These are phyloP conservation scores for Vararia minispora DNA, from an alignment of 768 basidiomycete genomes.

Conservation along the genomic window DNA sequence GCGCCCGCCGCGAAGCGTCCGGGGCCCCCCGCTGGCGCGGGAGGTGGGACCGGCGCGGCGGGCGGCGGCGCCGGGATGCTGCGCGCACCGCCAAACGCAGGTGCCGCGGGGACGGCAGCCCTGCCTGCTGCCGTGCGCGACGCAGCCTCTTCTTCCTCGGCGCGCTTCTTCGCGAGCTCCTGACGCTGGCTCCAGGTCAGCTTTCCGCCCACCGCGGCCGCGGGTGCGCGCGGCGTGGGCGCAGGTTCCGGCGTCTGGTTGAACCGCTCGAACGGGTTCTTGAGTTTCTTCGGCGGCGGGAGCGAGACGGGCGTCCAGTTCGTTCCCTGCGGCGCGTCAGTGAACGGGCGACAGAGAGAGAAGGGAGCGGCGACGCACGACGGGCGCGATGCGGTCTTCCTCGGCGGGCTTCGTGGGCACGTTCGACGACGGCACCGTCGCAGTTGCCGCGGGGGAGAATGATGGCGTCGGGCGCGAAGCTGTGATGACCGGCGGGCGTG, in stretches of 20 bases:
- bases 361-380: slow-evolving; percentile 19
- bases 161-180: slow-evolving; percentile 79
- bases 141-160: slow-evolving; percentile 61
- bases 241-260: slow-evolving; percentile 16
- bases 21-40: slow-evolving; percentile 2
- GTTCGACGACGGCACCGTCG: slow-evolving; percentile 33
- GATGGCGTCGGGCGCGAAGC: too few relatives aligned
- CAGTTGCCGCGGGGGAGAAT: slow-evolving; percentile 23
- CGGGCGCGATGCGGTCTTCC: slow-evolving; percentile 77
- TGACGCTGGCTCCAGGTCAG: slow-evolving; percentile 93
- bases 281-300: slow-evolving; percentile 77
- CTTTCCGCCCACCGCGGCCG: slow-evolving; percentile 45
- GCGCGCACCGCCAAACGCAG: slow-evolving; percentile 10
- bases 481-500: slow-evolving; percentile 12
- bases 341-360: neutral
- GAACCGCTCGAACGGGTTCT: slow-evolving; percentile 56
- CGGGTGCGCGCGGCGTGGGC: slow-evolving; percentile 14
- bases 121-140: slow-evolving; percentile 47
- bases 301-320: slow-evolving; percentile 84
- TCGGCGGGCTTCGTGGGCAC: slow-evolving; percentile 56
- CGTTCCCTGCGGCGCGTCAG: slow-evolving; percentile 38
- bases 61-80: slow-evolving; percentile 6
- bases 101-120: slow-evolving; percentile 16
- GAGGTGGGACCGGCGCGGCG: slow-evolving; percentile 2
- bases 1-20: slow-evolving; percentile 22